A percentile compares a stretch with the other conserved stretches of the same genome.
Conservation (phyloP, 2,329 filamentous ascomycete species). For the Fusarium pilosicola region DNA sequence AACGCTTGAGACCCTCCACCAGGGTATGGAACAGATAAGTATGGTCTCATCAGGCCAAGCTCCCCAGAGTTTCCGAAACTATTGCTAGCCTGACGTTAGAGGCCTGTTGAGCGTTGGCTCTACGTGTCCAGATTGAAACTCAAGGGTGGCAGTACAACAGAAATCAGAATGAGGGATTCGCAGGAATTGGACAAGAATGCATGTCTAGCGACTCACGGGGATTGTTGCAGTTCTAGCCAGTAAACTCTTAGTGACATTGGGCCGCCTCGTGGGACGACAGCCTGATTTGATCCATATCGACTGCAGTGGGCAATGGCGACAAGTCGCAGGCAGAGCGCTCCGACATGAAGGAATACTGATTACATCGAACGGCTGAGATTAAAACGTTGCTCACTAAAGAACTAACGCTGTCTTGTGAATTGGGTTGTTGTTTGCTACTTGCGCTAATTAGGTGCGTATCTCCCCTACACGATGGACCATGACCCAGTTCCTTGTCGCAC, state of each 20-base stretch:
- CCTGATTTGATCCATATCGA: background rate
- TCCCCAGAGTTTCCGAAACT: accelerated
- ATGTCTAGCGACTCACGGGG: too few species aligned
- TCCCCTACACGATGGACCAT: accelerated
- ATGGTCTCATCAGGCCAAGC: accelerated
- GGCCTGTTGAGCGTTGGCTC: background rate
- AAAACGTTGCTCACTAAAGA: accelerated
- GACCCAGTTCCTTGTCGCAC: background rate
- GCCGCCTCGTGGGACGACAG: accelerated
- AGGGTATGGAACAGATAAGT: accelerated
- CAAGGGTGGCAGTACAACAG: background rate
- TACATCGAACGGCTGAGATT: accelerated
- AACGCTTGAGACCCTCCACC: accelerated
- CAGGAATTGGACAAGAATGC: accelerated
- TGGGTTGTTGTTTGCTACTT: background rate
- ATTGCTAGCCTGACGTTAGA: background rate
- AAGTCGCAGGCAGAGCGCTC: background rate
- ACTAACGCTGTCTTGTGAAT: too few species aligned
- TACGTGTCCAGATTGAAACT: background rate
- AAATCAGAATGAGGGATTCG: accelerated
- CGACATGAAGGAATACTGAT: accelerated
- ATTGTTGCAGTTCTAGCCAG: background rate
- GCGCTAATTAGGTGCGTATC: background rate
- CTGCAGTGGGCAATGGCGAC: too few species aligned
- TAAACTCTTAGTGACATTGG: accelerated